Evolutionary conservation across 768 basidiomycete genomes (phyloP).

Genomic region (Auriscalpium microsporum): DNA sequence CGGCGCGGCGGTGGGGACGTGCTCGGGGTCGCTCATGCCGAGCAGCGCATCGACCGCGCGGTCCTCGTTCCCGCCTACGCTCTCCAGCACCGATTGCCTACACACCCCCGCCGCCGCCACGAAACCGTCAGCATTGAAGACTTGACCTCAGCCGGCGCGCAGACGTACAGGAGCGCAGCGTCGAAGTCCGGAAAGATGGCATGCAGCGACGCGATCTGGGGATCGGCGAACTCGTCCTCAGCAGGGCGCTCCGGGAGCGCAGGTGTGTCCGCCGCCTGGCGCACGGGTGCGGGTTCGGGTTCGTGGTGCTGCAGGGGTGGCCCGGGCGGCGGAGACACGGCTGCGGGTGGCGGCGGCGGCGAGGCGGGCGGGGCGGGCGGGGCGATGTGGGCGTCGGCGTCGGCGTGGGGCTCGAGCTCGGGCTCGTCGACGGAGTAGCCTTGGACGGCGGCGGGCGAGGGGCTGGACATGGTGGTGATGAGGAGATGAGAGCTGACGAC

Average conservation of each 20-base stretch:
- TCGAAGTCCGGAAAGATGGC: conserved; percentile 16
- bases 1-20: conserved; percentile 32
- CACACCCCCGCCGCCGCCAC: too few relatives aligned
- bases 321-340: background rate
- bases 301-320: background rate
- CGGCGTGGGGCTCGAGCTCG: background rate
- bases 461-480: too few relatives aligned
- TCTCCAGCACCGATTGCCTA: conserved; percentile 46
- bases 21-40: conserved; percentile 81
- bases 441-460: background rate
- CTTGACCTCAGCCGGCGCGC: too few relatives aligned
- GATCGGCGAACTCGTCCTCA: conserved; percentile 13
- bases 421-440: background rate
- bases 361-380: background rate
- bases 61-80: conserved; percentile 62
- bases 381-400: background rate
- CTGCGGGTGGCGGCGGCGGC: background rate
- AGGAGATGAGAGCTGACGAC: too few relatives aligned
- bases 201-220: conserved; percentile 12
- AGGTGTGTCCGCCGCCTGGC: background rate
- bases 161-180: conserved; percentile 9
- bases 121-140: too few relatives aligned
- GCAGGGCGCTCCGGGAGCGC: background rate
- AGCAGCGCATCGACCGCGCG: conserved; percentile 69
- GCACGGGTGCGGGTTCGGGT: background rate